Evolutionary conservation across 2,329 filamentous ascomycete genomes (phyloP), one percentile per base, ranked within the genome.

Genomic region (Pseudocercospora musae): DNA sequence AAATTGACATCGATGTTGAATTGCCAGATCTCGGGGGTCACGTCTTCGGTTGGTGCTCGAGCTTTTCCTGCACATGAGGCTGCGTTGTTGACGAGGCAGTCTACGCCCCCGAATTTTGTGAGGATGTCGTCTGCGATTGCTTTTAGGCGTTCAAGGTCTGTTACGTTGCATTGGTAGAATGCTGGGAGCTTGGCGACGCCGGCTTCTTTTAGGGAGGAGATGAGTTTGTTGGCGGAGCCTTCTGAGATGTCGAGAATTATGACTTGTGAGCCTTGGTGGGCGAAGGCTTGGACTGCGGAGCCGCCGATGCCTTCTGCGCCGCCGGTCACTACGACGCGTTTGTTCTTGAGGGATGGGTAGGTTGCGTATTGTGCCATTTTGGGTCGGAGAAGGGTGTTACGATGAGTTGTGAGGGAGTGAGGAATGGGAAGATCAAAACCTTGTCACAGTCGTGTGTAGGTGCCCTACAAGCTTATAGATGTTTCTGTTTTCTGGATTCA

Each of bases 261-360:
- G 46, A 88, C 85, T 68, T 80, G 82, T 60, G 81, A 81, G 49
- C 86, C 86, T 76, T 88, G 85, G 27, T 78, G 72, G 15, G 80
- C 80, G 72, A 87, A 87, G 56, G 82, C 82, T 59, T 80, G 76
- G 1, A 82, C 82, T 56, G 87, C 86, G 23, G 81, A 84, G 53
- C 81, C 83, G 56, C 86, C 86, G 66, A 89, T 89, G 5, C 87
- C 87, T 60, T 84, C 85, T 21, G 87, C 85, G 27, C 84, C 87
- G 50, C 87, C 87, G 0, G 87, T 89, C 67, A 89, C 84, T 62
- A 89, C 69, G 56, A 89, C 83, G 0, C 81, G 85, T 72, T 87
- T 88, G 67, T 76, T 79, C 7, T 75, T 75, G 33, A 87, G 76
- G 44, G 70, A 72, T 2, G 72, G 71, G 57, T 74, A 74, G 48